These are phyloP conservation scores for Tetragonia tetragonoides DNA, from an alignment of 148 eudicot species.

Conservation along the genomic window DNA sequence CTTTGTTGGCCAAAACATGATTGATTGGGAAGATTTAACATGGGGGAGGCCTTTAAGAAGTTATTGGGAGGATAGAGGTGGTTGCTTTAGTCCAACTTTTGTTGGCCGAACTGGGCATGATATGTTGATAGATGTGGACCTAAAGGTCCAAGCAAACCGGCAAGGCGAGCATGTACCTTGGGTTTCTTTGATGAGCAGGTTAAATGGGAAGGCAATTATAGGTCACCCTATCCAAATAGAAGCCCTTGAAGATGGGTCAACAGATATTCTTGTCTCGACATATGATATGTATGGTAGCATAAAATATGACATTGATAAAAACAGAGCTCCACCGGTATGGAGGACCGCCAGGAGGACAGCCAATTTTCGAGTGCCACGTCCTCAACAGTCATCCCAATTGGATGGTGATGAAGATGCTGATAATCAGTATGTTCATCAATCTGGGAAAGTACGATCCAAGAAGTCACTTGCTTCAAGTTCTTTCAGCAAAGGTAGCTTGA, in stretches of 20 bases:
- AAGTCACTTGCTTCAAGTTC: slow-evolving; percentile 34
- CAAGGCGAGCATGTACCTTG: slow-evolving; percentile 84
- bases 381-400: slow-evolving; percentile 42
- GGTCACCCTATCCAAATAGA: slow-evolving; percentile 94
- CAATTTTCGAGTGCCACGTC: slow-evolving; percentile 63
- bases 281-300: slow-evolving; percentile 31
- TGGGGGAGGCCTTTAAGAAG: slow-evolving; percentile 53
- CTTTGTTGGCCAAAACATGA: slow-evolving; percentile 24
- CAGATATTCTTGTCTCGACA: slow-evolving; percentile 48
- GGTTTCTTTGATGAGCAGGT: slow-evolving; percentile 88
- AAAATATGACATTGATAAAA: slow-evolving; percentile 28
- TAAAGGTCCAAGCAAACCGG: slow-evolving; percentile 71
- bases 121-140: slow-evolving; percentile 76
- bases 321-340: slow-evolving; percentile 54
- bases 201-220: slow-evolving; percentile 87
- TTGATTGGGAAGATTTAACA: slow-evolving; percentile 56
- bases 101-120: slow-evolving; percentile 44
- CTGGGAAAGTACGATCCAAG: slow-evolving; percentile 32
- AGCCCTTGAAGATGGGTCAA: slow-evolving; percentile 61
- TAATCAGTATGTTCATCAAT: slow-evolving; percentile 38
- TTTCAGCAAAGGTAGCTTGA: slow-evolving; percentile 25
- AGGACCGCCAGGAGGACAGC: slow-evolving; percentile 80
- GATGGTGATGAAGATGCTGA: slow-evolving; percentile 37
- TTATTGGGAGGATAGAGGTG: slow-evolving; percentile 59
- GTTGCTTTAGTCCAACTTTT: slow-evolving; percentile 41